Base-by-base conservation (phyloP, 2,329 filamentous ascomycete species). In the Monilinia polystroma region DNA sequence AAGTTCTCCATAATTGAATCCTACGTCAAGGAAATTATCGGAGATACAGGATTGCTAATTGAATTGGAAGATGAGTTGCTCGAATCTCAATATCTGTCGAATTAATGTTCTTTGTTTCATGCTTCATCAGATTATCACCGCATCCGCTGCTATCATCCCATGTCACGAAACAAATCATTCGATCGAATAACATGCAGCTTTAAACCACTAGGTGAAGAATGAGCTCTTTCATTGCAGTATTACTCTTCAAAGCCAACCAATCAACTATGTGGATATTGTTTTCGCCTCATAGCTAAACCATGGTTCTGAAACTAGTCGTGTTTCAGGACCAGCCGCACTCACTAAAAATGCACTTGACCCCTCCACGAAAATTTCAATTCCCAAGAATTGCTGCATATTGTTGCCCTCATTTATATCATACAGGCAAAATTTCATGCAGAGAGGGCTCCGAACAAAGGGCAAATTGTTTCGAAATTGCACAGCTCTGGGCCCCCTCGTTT, bases 401-500 rank as follows among this genome's bases (percentile, higher is more conserved):
- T 66, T 47, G 3, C 26, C 32, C 16, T 53, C 12, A 2, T 41
- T 41, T 23, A 52, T 29, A 35, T 32, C 3, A 26, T 29, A 49
- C 12, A 57, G 20, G 35, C 32, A 35, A 10, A 10, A 5, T 10
- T 18, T 32, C 2, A 63, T 56, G n/a, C 52, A 45, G 58, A 32
- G 18, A 47, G 29, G 12, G 1, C 43, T 47, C 43, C 11, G 3
- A 11, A 18, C 38, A 63, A 38, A 67, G 67, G 68, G 68, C 69
- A 59, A 65, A 69, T 55, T 60, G 43, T 66, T 63, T 52, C 57
- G 59, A 69, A 66, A 60, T 56, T 58, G 45, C 35, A 54, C 55
- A 58, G 3, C 16, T 57, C 11, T 62, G 10, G 49, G 68, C 69
- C 69, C 68, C 65, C n/a, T n/a, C 56, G 43, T 69, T 69, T 69